phyloP scores from a whole-genome alignment of 257 asterid species.

The Capsicum rhomboideum region DNA sequence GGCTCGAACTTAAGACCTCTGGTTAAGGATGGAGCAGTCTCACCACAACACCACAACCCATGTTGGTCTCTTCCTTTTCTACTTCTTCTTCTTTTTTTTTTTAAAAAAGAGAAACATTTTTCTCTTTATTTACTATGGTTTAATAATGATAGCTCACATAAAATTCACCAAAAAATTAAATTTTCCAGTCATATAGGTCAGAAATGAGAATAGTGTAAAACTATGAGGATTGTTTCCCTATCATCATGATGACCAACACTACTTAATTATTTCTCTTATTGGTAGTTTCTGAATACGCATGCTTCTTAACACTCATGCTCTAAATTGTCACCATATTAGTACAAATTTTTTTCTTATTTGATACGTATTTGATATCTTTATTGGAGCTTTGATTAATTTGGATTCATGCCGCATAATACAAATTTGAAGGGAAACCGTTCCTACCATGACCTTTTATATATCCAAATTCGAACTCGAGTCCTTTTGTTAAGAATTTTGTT shows the following conservation, averaged over 20 bases:
- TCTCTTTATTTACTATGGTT: background rate
- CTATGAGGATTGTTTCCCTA: background rate
- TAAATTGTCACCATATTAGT: background rate
- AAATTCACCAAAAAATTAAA: background rate
- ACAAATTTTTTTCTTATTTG: background rate
- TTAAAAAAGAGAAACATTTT: background rate
- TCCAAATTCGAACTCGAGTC: no score
- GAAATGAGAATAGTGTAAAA: background rate
- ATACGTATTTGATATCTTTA: background rate
- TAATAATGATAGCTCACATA: background rate
- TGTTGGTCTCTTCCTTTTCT: no score
- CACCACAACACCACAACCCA: no score
- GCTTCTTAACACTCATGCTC: constrained; percentile 9
- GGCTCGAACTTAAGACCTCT: no score
- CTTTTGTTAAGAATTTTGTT: no score
- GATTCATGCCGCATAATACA: no score
- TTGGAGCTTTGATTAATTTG: background rate
- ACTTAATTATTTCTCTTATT: constrained; percentile 1
- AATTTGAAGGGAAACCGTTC: no score
- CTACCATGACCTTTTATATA: no score
- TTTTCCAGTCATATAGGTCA: background rate
- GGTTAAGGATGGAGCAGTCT: no score
- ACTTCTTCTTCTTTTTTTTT: background rate
- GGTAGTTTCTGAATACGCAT: constrained; percentile 23
- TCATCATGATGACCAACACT: constrained; percentile 9